Base-by-base conservation (phyloP, 2,329 filamentous ascomycete genomes). In the Fusarium gaditjirri region DNA sequence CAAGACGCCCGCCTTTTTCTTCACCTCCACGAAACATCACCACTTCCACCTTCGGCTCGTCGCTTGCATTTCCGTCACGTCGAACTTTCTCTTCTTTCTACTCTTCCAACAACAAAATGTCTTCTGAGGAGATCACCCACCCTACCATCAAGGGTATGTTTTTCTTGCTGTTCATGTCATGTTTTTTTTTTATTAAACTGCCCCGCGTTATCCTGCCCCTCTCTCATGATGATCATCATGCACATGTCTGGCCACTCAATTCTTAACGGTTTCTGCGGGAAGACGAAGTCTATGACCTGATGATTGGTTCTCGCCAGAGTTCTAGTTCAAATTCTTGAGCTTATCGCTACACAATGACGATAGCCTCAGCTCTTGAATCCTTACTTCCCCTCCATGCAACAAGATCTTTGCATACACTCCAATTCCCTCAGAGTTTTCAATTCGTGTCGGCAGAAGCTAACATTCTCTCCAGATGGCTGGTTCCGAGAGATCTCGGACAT, bases 401-500 rank as follows among this genome's bases (percentile, higher is more conserved):
- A 55, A 25, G 29, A 41, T 49, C 47, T 36, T 39, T 31, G 14
- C 35, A 35, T 46, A 25, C 38, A 49, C 31, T 21, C 36, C 47
- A 64, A 64, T 69, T 44, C 36, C 41, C 41, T 64, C 42, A 44
- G 31, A 64, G 14, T 39, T 65, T 44, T 25, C 35, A 63, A 41
- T 19, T 21, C 23, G 38, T 54, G 27, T 25, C 8, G 23, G n/a
- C 21, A 62, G 29, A 59, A 43, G 47, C 77, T 67, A 71, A 70
- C 44, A 44, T 19, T 23, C 31, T 55, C 49, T 47, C 21, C 77
- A 97, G 96, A 98, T 97, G 96, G 95, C 87, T 99, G 96, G 96
- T 99, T 99, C 92, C 93, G 94, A 84, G 96, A 99, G 87, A 95
- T 97, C 86, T 97, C 93, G 78, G 88, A 96, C 81, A 98, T 99